phyloP scores from a whole-genome alignment of 83 land plant genomes.

The Thuja plicata region DNA sequence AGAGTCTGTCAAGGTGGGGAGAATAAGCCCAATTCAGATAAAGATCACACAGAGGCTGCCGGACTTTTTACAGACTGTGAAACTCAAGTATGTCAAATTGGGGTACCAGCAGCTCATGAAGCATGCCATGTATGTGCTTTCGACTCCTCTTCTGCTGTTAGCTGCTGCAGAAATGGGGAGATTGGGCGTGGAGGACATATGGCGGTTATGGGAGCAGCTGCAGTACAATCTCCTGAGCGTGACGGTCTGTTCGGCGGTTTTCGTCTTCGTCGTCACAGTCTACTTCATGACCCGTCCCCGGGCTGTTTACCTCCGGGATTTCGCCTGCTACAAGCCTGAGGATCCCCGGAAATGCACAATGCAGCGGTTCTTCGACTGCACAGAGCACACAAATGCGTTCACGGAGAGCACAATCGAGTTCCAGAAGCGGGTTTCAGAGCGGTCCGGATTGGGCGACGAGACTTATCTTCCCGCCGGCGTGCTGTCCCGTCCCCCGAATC shows the following conservation, averaged over 20 bases:
- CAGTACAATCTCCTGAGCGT: slow-evolving; percentile 28
- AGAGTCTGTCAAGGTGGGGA: slow-evolving; percentile 14
- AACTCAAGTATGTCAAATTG: slow-evolving; percentile 67
- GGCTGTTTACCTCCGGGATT: slow-evolving; percentile 62
- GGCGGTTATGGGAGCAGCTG: slow-evolving; percentile 29
- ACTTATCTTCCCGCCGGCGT: slow-evolving; percentile 58
- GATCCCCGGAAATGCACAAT: slow-evolving; percentile 40
- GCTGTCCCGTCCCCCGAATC: slow-evolving; percentile 28
- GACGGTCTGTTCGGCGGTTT: slow-evolving; percentile 12
- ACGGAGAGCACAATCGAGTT: slow-evolving; percentile 42
- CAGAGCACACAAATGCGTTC: slow-evolving; percentile 37
- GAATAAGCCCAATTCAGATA: slow-evolving; percentile 32
- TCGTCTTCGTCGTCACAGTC: slow-evolving; percentile 27
- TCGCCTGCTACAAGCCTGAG: slow-evolving; percentile 65
- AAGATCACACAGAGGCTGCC: slow-evolving; percentile 54
- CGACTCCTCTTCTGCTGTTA: slow-evolving; percentile 19
- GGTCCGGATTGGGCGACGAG: slow-evolving; percentile 74
- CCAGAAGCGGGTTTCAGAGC: slow-evolving; percentile 37
- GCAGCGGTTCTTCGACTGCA: slow-evolving; percentile 48
- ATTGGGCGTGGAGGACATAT: slow-evolving; percentile 10
- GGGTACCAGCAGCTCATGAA: slow-evolving; percentile 49
- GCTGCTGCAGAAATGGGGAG: slow-evolving; percentile 18
- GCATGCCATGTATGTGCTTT: slow-evolving; percentile 26
- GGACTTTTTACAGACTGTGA: slow-evolving; percentile 69
- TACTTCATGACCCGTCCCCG: slow-evolving; percentile 47